These are phyloP conservation scores for Irpex sp. DNA, from an alignment of 1,284 basidiomycete species.

Conservation along the genomic window DNA sequence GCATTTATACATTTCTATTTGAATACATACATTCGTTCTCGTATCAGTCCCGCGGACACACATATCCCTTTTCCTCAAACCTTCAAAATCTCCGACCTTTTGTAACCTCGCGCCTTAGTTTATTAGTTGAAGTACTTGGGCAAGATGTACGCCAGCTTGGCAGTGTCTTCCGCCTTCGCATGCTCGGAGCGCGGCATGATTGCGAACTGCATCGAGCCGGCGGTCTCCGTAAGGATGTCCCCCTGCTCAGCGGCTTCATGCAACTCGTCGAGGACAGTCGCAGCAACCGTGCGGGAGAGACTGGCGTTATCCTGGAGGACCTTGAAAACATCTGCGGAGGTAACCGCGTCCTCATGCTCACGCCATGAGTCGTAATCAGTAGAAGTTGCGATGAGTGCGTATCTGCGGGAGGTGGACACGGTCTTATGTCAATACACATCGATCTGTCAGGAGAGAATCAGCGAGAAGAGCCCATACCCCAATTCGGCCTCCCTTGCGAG, in stretches of 20 bases:
- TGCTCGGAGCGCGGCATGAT: slow-evolving; percentile 75
- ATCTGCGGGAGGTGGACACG: slow-evolving; percentile 43
- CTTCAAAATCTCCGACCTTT: no score
- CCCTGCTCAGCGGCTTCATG: slow-evolving; percentile 53
- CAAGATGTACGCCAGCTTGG: slow-evolving; percentile 79
- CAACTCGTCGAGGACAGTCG: slow-evolving; percentile 76
- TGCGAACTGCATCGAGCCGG: slow-evolving; percentile 78
- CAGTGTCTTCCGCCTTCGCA: slow-evolving; percentile 63
- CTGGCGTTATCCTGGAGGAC: slow-evolving; percentile 84
- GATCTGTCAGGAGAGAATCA: neutral
- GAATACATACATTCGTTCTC: neutral
- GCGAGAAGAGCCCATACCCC: slow-evolving; percentile 46
- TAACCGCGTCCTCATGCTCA: slow-evolving; percentile 77
- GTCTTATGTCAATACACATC: neutral
- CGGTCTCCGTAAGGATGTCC: slow-evolving; percentile 60
- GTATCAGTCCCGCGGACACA: neutral
- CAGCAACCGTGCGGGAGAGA: slow-evolving; percentile 75
- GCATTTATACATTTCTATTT: neutral
- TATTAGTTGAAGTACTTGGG: slow-evolving; percentile 56
- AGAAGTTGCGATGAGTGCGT: slow-evolving; percentile 86
- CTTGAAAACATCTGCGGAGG: slow-evolving; percentile 86
- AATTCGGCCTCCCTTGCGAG: slow-evolving; percentile 94
- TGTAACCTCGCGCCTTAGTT: no score
- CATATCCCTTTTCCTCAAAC: neutral
- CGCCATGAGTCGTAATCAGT: slow-evolving; percentile 94